Conservation (phyloP, 2,329 filamentous ascomycete species). For the Monilinia fructigena region DNA sequence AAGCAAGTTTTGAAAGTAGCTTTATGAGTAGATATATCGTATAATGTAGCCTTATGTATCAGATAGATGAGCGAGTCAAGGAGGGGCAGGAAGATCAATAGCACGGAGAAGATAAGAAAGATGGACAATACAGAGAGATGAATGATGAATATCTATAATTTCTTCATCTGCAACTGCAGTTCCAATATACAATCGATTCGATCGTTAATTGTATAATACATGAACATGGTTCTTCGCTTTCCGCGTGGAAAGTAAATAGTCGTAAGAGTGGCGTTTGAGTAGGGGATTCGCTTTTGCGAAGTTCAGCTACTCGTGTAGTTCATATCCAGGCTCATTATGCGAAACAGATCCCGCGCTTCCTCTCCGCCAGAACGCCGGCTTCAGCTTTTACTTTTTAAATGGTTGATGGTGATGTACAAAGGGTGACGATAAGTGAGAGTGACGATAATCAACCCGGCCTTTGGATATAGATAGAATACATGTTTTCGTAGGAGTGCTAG, state of each 20-base stretch:
- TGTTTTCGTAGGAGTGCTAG: background rate
- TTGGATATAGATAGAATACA: background rate
- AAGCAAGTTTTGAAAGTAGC: background rate
- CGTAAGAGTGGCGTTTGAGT: constrained; percentile 14
- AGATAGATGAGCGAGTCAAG: background rate
- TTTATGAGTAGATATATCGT: background rate
- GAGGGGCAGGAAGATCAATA: background rate
- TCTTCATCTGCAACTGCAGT: background rate
- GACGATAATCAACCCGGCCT: background rate
- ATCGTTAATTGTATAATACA: constrained; percentile 16
- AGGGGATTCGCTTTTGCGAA: background rate
- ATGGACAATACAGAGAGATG: background rate
- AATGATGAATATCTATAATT: background rate
- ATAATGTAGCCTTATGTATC: background rate
- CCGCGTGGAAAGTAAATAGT: background rate
- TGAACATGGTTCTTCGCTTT: background rate
- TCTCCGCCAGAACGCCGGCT: background rate
- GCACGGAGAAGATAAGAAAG: background rate
- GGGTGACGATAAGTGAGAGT: background rate
- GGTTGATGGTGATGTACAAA: background rate
- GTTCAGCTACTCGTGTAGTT: background rate
- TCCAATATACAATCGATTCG: constrained; percentile 15
- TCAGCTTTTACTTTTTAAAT: background rate
- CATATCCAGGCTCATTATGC: background rate
- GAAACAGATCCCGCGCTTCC: background rate